A percentile compares a stretch with the other conserved stretches of the same genome.
Conservation (phyloP, 2,329 filamentous ascomycete genomes). For the Didymella sp. region DNA sequence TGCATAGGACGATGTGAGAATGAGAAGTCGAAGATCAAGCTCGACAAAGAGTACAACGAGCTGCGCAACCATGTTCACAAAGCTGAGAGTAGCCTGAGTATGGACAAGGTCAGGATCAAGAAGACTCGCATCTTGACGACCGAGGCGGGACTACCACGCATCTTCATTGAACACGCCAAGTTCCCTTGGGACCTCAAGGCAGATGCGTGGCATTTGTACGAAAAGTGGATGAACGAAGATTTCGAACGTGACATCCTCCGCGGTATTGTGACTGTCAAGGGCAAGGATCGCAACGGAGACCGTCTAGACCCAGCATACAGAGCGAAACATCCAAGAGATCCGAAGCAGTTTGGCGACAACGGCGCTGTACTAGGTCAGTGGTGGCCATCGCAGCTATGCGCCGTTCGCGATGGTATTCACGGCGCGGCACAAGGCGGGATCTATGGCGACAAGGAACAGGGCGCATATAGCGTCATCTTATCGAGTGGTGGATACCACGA, state of each 20-base stretch:
- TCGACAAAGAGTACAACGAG: constrained; percentile 33
- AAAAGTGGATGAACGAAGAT: constrained; percentile 53
- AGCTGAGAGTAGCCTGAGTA: constrained; percentile 44
- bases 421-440: constrained; percentile 58
- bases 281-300: constrained; percentile 35
- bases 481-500: constrained; percentile 58
- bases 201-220: constrained; percentile 57
- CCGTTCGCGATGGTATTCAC: constrained; percentile 62
- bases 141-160: constrained; percentile 49
- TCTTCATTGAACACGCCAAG: constrained; percentile 45
- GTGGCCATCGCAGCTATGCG: constrained; percentile 62
- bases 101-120: constrained; percentile 43
- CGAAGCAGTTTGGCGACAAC: constrained; percentile 46
- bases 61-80: constrained; percentile 51
- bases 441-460: constrained; percentile 53
- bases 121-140: constrained; percentile 46
- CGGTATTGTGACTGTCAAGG: constrained; percentile 46
- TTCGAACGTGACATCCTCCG: constrained; percentile 57
- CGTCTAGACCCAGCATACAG: constrained; percentile 33
- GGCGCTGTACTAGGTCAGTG: constrained; percentile 58
- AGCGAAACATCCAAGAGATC: constrained; percentile 15
- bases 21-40: background rate
- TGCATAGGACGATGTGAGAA: constrained; percentile 32
- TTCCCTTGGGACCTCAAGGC: constrained; percentile 58
- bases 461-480: constrained; percentile 64